Base-by-base conservation (phyloP, 352 stramenopile species). In the Phytophthora uliginosa region DNA sequence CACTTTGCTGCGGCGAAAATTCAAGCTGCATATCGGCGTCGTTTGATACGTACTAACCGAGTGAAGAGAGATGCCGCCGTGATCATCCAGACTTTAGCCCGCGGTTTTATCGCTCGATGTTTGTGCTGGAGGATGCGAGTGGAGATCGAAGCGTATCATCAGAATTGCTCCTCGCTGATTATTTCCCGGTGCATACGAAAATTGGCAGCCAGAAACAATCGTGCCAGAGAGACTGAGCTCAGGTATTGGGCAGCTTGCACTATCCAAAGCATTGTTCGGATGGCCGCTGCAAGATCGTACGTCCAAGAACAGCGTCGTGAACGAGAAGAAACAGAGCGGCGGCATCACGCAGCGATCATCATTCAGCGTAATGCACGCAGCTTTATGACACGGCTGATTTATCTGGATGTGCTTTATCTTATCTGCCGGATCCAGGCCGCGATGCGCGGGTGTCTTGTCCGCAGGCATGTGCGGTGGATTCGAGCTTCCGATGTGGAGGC, bases 391-490 rank as follows among this genome's bases (percentile, higher is more conserved):
- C 81, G 88, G 8, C 71, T 92, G n/a, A 92, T 93, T 45, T 96
- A 93, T 59, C 73, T 94, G 38, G 86, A 95, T 56, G 83, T 95
- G 9, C 69, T 95, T n/a, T 92, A 92, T 59, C 71, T 92, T 47
- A 83, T 95, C 47, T 88, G 82, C n/a, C 86, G 88, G 12, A 93
- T 96, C 38, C 89, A 95, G 65, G 86, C 86, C 1, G 76, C 78
- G 1, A 85, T 84, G n/a, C 86, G 89, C 10, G 88, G 86, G 5
- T 91, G 79, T 53, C 73, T 95, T 24, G 78, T 90, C 7, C 84
- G 89, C 8, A 82, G 78, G 48, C 78, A 88, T 0, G 63, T 92
- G 18, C 74, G 79, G 13, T 91, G 80, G 85, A 62, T 92, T 5
- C 58, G 75, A 24, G 63, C 76, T 15, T 73, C 83, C 6, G 77